Evolutionary conservation across 345 rosid species (phyloP).

Genomic region (Eucalyptus curtisii): DNA sequence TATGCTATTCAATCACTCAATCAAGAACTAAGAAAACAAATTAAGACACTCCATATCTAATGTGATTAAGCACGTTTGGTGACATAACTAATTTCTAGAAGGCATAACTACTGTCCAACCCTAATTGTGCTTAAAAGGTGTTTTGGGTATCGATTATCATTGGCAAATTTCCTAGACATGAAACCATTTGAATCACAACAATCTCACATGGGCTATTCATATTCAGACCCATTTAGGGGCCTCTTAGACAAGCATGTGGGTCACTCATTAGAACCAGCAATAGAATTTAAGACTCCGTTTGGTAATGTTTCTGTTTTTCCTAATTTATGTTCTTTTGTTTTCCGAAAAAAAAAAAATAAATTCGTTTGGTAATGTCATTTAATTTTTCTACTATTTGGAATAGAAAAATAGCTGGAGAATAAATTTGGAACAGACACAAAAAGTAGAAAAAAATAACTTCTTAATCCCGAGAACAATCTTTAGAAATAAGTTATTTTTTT

Average conservation of each 20-base stretch:
- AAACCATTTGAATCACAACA: background rate
- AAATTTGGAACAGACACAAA: accelerated
- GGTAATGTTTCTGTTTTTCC: accelerated
- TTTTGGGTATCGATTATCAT: background rate
- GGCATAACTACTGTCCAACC: background rate
- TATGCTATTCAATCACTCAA: background rate
- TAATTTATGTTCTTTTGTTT: accelerated
- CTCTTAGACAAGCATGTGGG: background rate
- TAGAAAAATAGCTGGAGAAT: accelerated
- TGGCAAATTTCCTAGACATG: background rate
- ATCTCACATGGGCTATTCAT: background rate
- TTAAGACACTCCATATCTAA: background rate
- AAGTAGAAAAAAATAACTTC: no score
- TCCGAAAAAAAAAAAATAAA: accelerated
- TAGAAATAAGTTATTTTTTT: no score
- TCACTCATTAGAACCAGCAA: background rate
- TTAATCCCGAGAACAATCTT: no score
- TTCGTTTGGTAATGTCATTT: no score
- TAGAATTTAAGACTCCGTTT: background rate
- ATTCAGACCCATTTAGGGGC: no score
- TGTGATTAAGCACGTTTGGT: background rate
- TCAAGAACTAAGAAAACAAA: background rate
- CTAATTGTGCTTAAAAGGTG: background rate
- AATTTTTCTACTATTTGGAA: accelerated
- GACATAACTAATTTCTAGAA: background rate